Percentiles rank a stretch among this genome's conserved stretches.
Conservation (phyloP, 2,329 filamentous ascomycete genomes). For the Penicillium sp. region DNA sequence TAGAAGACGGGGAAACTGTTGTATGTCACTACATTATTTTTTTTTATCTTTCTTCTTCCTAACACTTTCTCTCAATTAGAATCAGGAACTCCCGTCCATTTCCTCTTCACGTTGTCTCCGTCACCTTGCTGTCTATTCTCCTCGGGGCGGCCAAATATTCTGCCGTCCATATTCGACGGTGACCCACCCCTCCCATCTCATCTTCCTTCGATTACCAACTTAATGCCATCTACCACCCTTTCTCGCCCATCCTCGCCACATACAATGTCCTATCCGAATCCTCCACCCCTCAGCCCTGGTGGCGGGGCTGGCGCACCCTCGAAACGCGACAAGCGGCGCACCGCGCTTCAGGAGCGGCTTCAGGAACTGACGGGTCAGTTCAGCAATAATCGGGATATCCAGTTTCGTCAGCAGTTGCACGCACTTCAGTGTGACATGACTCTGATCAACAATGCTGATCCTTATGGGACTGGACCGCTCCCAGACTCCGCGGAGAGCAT, state of each 20-base stretch:
- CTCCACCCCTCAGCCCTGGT: constrained; percentile 32
- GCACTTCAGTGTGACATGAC: constrained; percentile 89
- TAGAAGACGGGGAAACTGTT: neutral
- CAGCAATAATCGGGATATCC: constrained; percentile 72
- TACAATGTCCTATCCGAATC: constrained; percentile 22
- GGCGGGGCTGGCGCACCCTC: constrained; percentile 51
- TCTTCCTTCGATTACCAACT: constrained; percentile 1
- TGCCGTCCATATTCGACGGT: neutral
- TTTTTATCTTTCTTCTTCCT: too few relatives aligned
- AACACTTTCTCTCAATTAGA: too few relatives aligned
- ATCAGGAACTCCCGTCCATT: neutral
- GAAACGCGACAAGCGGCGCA: constrained; percentile 87
- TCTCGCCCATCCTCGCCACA: constrained; percentile 1
- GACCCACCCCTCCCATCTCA: constrained; percentile 10
- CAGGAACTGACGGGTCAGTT: constrained; percentile 73
- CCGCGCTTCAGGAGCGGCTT: constrained; percentile 75
- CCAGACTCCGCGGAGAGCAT: constrained; percentile 65
- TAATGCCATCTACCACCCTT: neutral
- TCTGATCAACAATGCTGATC: constrained; percentile 79
- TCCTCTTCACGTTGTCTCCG: neutral
- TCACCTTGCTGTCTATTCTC: neutral
- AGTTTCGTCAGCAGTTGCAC: constrained; percentile 85
- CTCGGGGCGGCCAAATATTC: constrained; percentile 4
- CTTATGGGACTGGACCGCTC: constrained; percentile 69
- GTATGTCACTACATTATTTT: neutral